Conservation (phyloP, 768 basidiomycete genomes). For the Leucocoprinus birnbaumii region DNA sequence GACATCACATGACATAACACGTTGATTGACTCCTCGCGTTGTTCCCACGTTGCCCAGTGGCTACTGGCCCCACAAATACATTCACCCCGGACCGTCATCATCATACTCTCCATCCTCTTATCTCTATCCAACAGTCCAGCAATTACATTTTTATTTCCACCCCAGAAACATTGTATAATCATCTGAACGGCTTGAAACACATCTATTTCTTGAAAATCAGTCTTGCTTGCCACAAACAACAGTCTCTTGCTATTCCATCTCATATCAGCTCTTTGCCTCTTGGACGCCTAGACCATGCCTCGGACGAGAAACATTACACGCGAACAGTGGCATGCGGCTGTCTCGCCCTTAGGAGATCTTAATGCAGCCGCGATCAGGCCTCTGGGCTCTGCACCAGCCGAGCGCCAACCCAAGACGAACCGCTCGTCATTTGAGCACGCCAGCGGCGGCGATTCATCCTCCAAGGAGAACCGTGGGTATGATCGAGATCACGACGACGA, state of each 20-base stretch:
- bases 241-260: not conserved
- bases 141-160: not conserved
- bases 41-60: constrained; percentile 1
- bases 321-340: constrained; percentile 24
- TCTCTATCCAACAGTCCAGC: not conserved
- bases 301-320: constrained; percentile 26
- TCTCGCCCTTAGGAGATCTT: constrained; percentile 10
- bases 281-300: constrained; percentile 19
- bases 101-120: no score
- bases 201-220: no score
- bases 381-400: not conserved
- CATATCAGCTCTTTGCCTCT: not conserved
- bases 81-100: no score
- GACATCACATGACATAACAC: constrained; percentile 7
- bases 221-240: not conserved
- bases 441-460: constrained; percentile 12
- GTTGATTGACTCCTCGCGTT: constrained; percentile 6
- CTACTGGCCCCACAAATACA: not conserved
- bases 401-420: not conserved
- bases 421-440: constrained; percentile 14
- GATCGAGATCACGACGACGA: not conserved
- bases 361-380: constrained; percentile 9
- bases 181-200: no score
- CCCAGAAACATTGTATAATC: no score
- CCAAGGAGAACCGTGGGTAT: constrained; percentile 11